phyloP scores from a whole-genome alignment of 192 early-diverging fungal species.

The Entomortierella beljakovae region DNA sequence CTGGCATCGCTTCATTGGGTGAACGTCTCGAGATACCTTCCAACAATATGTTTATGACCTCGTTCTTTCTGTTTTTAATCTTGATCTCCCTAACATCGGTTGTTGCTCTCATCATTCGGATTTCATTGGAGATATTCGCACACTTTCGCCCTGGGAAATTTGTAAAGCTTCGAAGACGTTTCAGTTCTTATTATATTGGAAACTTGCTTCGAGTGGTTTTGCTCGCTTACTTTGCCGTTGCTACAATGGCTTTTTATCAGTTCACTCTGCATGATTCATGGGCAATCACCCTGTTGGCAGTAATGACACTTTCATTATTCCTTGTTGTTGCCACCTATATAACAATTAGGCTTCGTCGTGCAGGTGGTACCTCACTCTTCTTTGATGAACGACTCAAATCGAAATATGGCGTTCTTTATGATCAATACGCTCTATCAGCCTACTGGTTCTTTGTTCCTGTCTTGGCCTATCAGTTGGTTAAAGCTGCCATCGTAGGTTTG shows the following conservation, averaged over 20 bases:
- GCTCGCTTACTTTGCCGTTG: slow-evolving; percentile 49
- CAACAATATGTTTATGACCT: slow-evolving; percentile 54
- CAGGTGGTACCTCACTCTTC: slow-evolving; percentile 37
- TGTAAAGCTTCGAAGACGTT: slow-evolving; percentile 29
- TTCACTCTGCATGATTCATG: slow-evolving; percentile 39
- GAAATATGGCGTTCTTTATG: slow-evolving; percentile 46
- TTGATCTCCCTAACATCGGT: slow-evolving; percentile 34
- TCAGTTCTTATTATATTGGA: slow-evolving; percentile 29
- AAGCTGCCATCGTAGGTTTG: slow-evolving; percentile 37
- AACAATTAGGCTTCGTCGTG: slow-evolving; percentile 27
- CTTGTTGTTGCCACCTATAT: slow-evolving; percentile 18
- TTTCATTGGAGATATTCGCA: slow-evolving; percentile 30
- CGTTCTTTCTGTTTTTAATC: slow-evolving; percentile 37
- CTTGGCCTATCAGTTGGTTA: slow-evolving; percentile 29
- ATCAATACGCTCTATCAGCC: slow-evolving; percentile 38
- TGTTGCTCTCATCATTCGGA: slow-evolving; percentile 18
- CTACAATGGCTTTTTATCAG: slow-evolving; percentile 50
- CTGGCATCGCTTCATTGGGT: slow-evolving; percentile 36
- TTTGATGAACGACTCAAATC: slow-evolving; percentile 42
- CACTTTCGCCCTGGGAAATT: slow-evolving; percentile 39
- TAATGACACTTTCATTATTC: slow-evolving; percentile 29
- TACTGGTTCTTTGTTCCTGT: slow-evolving; percentile 53
- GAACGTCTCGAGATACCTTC: slow-evolving; percentile 42
- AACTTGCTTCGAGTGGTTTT: slow-evolving; percentile 43
- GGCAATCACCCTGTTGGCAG: slow-evolving; percentile 36